Conservation (phyloP, 2,329 filamentous ascomycete genomes). For the Venturia aucupariae region DNA sequence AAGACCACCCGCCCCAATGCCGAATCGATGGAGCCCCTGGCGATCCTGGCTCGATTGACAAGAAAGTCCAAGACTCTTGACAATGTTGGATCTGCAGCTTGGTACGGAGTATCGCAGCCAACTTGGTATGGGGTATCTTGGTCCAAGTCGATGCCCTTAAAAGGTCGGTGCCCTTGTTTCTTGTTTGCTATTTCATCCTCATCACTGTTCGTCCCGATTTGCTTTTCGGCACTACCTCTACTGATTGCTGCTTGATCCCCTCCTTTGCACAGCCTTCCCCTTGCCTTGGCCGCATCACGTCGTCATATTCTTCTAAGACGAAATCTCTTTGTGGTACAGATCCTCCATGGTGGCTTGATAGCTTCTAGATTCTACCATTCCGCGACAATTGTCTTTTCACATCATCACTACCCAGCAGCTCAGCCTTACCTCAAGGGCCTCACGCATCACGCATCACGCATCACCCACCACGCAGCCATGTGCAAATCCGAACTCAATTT, state of each 20-base stretch:
- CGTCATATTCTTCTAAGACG: background rate
- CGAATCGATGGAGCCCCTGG: too few species aligned
- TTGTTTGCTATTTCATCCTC: background rate
- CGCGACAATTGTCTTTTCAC: too few species aligned
- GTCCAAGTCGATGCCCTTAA: background rate
- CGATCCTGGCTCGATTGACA: background rate
- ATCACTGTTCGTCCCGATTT: background rate
- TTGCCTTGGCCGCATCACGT: background rate
- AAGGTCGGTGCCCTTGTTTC: background rate
- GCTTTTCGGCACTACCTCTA: background rate
- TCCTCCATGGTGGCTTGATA: too few species aligned
- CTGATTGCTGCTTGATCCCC: background rate
- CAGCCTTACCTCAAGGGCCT: background rate
- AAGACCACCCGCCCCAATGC: too few species aligned
- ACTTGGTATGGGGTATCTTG: background rate
- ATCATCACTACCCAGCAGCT: too few species aligned
- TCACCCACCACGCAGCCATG: slow-evolving; percentile 25
- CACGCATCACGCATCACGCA: background rate
- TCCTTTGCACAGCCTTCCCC: background rate
- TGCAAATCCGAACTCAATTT: slow-evolving; percentile 43
- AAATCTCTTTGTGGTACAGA: background rate
- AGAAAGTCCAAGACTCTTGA: background rate
- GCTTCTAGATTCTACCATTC: too few species aligned
- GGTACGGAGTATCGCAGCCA: background rate
- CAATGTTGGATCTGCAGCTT: background rate